Base-by-base conservation (phyloP, 176 grass and related monocot species). In the Dactylis glomerata region DNA sequence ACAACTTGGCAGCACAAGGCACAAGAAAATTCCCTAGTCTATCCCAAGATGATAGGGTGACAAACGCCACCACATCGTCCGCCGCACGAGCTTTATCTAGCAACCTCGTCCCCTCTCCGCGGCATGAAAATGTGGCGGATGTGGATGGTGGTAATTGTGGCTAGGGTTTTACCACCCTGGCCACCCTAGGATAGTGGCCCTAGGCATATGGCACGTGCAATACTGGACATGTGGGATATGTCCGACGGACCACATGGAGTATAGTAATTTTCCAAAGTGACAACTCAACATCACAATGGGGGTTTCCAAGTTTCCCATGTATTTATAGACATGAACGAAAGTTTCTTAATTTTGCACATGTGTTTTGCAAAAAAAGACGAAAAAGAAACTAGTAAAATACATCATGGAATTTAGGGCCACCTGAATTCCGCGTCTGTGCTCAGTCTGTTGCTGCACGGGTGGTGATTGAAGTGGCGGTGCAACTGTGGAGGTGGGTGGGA, bases 401-500 rank as follows among this genome's bases (percentile, higher is more conserved):
- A 10, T 3, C 46, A 81, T 30, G 77, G 13, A 17, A 63, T 31
- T 36, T 14, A 72, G 7, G 17, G 44, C 5, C 11, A 26, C 28
- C 45, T 50, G n/a, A 31, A 51, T 67, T 42, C 19, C 33, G 31
- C 13, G 38, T 37, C 1, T 30, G 23, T 68, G 44, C 23, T 78
- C 42, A 28, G 17, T 24, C 13, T 64, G 40, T 31, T 44, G 78
- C 14, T 76, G 49, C 71, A 47, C 58, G 42, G 24, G 9, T 42
- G 42, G 40, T 3, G 41, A 73, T 73, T 5, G 73, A 58, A 16
- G 33, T 20, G 50, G 46, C 14, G 56, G 56, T 75, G 57, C 69
- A 81, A 77, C 41, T 72, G 69, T 46, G 42, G 3, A 30, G 1
- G 44, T 74, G 44, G 71, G 71, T 74, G 71, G 82, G 82, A 50